These are phyloP conservation scores for Phytopythium boreale DNA, from an alignment of 352 stramenopile genomes.

Conservation along the genomic window DNA sequence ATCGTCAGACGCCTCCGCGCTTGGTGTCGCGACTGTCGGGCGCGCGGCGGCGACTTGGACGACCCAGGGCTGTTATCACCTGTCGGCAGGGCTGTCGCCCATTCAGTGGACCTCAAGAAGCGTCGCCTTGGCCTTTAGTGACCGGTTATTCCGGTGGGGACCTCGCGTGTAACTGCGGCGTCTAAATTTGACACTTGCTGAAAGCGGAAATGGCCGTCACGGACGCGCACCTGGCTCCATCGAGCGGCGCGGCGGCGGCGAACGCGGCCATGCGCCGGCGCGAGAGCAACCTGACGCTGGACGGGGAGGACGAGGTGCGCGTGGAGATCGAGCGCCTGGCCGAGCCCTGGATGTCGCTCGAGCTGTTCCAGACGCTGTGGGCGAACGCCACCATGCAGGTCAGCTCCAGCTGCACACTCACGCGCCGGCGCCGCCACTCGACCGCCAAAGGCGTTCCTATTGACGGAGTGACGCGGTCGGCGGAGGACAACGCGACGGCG, in stretches of 20 bases:
- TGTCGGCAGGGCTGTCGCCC: not conserved
- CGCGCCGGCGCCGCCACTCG: slow-evolving; percentile 5
- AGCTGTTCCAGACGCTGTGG: slow-evolving; percentile 70
- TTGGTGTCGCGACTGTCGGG: not conserved
- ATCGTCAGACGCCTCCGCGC: not conserved
- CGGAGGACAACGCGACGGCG: slow-evolving; percentile 5
- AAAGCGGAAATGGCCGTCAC: not conserved
- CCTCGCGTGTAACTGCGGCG: not conserved
- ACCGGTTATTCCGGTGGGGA: not conserved
- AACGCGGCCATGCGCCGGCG: slow-evolving; percentile 37
- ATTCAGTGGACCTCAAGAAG: not conserved
- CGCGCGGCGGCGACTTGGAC: not conserved
- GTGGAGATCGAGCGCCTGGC: slow-evolving; percentile 31
- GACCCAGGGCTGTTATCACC: not conserved
- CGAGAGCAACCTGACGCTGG: slow-evolving; percentile 68
- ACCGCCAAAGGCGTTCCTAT: slow-evolving; percentile 5
- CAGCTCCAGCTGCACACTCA: slow-evolving; percentile 64
- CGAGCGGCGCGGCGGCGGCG: not conserved
- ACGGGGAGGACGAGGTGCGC: slow-evolving; percentile 34
- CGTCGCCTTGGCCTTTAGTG: not conserved
- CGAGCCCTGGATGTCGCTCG: slow-evolving; percentile 63
- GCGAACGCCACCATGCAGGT: slow-evolving; percentile 44
- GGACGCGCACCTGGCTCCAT: not conserved
- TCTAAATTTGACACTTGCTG: not conserved
- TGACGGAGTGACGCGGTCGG: slow-evolving; percentile 2